Base-by-base conservation (phyloP, 2,329 filamentous ascomycete species). In the Penicillium sp. region DNA sequence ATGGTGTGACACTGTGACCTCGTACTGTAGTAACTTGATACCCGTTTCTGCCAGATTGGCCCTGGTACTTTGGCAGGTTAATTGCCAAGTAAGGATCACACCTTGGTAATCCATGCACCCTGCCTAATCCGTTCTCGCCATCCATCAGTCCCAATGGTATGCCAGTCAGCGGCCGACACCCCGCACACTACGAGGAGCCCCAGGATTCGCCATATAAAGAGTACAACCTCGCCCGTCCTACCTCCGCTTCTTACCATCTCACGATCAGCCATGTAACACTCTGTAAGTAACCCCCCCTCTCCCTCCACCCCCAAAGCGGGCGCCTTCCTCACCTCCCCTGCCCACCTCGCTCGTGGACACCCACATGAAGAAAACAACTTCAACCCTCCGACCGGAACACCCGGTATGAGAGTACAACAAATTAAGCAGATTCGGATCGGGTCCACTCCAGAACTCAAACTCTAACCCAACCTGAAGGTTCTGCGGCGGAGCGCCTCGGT, bases 351-450 rank as follows among this genome's bases (percentile, higher is more conserved):
- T 19, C 41, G 13, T 33, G 18, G 35, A 40, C 11, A 16, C 49
- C 6, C 6, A 39, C 2, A 51, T 40, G 49, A 51, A 40, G 49
- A 51, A 39, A 27, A n/a, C 13, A 51, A 6, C 19, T 51, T 51
- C 49, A 51, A 51, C 49, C 19, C 19, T 51, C 4, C 37, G 36
- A 51, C 49, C 35, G 22, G 49, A 1, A n/a, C 14, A 11, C 6
- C 36, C 31, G 16, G 54, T 39, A 59, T 65, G 64, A 65, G 49
- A 14, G 19, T 33, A 35, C 11, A 18, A 10, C 22, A 27, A 50
- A 65, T 65, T 64, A 62, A 66, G 62, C 62, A 67, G 63, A 66
- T 55, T 63, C 58, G 13, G 64, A 66, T 59, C 16, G 27, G 46
- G 19, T 52, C 19, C 50, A 55, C 6, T 50, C 19, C 3, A 31